A percentile compares a stretch with the other conserved stretches of the same genome.
Evolutionary conservation across 331 rosid species (phyloP).

Genomic region (Phaseolus coccineus): DNA sequence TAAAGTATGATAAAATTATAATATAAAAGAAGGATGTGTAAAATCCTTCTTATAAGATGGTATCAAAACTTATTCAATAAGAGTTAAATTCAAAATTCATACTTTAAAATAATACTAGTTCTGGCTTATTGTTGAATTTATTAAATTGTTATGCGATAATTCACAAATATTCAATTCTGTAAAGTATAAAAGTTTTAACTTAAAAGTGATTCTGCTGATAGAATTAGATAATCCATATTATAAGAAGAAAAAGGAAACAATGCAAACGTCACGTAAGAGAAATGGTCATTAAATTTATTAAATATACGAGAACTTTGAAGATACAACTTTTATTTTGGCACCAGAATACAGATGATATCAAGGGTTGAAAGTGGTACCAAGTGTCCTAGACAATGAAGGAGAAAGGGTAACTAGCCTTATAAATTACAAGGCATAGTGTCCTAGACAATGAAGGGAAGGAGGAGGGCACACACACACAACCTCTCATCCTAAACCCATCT

Average conservation of each 20-base stretch:
- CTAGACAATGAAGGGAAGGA: constrained; percentile 61
- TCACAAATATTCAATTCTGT: no score
- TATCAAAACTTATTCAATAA: no score
- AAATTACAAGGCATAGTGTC: constrained; percentile 42
- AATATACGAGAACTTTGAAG: background rate
- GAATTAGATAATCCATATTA: no score
- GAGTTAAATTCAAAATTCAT: no score
- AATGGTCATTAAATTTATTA: background rate
- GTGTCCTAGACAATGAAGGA: background rate
- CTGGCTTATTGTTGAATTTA: no score
- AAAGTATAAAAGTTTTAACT: no score
- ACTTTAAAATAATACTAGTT: no score
- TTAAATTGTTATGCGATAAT: no score
- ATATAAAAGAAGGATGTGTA: no score
- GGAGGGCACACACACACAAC: constrained; percentile 92
- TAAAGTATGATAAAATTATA: no score
- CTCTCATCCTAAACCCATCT: constrained; percentile 90
- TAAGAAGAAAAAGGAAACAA: background rate
- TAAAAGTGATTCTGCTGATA: no score
- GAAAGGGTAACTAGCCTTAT: constrained; percentile 29
- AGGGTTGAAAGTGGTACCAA: constrained; percentile 37
- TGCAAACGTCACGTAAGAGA: background rate
- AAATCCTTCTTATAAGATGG: no score
- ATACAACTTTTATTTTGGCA: constrained; percentile 42
- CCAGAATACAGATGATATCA: constrained; percentile 38